These are phyloP conservation scores for Saccharata proteae DNA, from an alignment of 2,329 filamentous ascomycete genomes.

Conservation along the genomic window DNA sequence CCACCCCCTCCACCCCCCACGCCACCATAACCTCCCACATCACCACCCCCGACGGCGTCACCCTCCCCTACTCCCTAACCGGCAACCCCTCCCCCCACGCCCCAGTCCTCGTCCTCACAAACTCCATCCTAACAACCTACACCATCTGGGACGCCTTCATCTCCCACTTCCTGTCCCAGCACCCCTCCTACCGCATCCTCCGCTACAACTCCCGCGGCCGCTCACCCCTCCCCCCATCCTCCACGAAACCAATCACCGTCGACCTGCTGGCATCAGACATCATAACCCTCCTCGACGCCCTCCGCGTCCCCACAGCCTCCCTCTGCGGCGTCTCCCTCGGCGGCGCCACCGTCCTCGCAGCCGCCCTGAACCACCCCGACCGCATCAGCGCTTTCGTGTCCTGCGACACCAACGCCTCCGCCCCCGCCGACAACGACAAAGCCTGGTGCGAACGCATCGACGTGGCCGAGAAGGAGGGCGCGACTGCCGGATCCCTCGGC, in stretches of 20 bases:
- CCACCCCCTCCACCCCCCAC: conserved; percentile 17
- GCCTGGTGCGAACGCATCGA: conserved; percentile 70
- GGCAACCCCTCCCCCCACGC: conserved; percentile 55
- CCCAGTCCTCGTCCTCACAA: conserved; percentile 63
- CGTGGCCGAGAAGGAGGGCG: conserved; percentile 47
- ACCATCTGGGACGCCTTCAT: conserved; percentile 74
- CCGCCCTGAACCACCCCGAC: conserved; percentile 53
- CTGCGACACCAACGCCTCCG: conserved; percentile 67
- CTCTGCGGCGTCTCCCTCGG: conserved; percentile 69
- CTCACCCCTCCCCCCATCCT: no score
- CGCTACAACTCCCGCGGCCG: conserved; percentile 70
- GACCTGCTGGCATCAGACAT: conserved; percentile 59
- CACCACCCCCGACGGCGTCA: conserved; percentile 54
- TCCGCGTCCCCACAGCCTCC: conserved; percentile 56
- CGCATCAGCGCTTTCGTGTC: conserved; percentile 52
- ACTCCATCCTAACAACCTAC: conserved; percentile 67
- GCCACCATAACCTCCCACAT: conserved; percentile 55
- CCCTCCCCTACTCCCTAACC: conserved; percentile 63
- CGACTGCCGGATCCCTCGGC: conserved; percentile 16
- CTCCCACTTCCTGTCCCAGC: conserved; percentile 42
- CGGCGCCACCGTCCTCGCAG: conserved; percentile 64
- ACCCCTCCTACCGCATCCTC: conserved; percentile 53
- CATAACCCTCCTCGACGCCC: conserved; percentile 49
- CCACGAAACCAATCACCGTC: conserved; percentile 37
- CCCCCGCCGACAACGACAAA: conserved; percentile 60